Evolutionary conservation across 2,329 filamentous ascomycete genomes (phyloP).

Genomic region (Talaromyces sp.): DNA sequence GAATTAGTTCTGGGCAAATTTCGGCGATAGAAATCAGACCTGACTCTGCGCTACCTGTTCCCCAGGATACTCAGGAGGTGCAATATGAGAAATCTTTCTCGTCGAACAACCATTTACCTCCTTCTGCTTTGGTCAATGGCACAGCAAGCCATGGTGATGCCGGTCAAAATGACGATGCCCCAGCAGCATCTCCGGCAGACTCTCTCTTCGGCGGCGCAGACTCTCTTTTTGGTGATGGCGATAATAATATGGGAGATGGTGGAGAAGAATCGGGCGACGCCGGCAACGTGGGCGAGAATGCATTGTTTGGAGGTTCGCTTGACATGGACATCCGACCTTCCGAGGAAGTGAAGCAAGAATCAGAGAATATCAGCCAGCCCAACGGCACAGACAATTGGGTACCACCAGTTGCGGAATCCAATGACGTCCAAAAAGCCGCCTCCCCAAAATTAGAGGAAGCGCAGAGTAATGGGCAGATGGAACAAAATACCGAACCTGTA

Average conservation of each 20-base stretch:
- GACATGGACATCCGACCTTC: slow-evolving; percentile 57
- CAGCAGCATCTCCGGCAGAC: slow-evolving; percentile 64
- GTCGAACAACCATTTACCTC: slow-evolving; percentile 67
- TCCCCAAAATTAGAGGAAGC: neutral
- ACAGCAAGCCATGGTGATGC: slow-evolving; percentile 33
- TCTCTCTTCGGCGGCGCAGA: slow-evolving; percentile 83
- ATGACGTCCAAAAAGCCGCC: neutral
- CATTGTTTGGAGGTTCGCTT: slow-evolving; percentile 75
- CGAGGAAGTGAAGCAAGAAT: slow-evolving; percentile 38
- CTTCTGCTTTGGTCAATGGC: slow-evolving; percentile 45
- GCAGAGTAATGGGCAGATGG: slow-evolving; percentile 22
- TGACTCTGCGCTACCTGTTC: slow-evolving; percentile 69
- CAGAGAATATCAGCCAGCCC: slow-evolving; percentile 25
- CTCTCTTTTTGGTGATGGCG: slow-evolving; percentile 83
- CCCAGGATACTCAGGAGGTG: slow-evolving; percentile 62
- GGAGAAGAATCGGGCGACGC: slow-evolving; percentile 53
- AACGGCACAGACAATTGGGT: slow-evolving; percentile 19
- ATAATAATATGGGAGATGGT: slow-evolving; percentile 50
- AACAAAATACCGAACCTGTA: slow-evolving; percentile 23
- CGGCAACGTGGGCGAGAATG: slow-evolving; percentile 79
- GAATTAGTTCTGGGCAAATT: slow-evolving; percentile 76
- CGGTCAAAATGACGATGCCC: slow-evolving; percentile 54
- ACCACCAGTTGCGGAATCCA: slow-evolving; percentile 21
- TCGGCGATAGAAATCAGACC: slow-evolving; percentile 84
- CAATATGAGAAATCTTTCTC: slow-evolving; percentile 65